Conservation (phyloP, 202 grass and related monocot genomes). For the Eragrostis tef region DNA sequence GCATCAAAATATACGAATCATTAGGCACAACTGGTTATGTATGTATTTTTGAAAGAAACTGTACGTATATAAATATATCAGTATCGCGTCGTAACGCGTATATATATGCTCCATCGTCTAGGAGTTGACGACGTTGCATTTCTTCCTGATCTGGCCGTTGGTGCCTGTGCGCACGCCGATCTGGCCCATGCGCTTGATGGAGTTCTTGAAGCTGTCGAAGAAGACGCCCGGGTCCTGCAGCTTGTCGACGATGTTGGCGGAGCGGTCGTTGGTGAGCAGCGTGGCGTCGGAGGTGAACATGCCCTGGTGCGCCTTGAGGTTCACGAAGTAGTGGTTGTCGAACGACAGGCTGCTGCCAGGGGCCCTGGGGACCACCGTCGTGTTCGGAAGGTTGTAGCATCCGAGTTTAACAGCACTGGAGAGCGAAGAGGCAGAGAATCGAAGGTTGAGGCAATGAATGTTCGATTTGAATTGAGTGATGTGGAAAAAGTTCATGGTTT, state of each 20-base stretch:
- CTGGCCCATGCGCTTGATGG: slow-evolving; percentile 65
- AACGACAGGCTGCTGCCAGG: slow-evolving; percentile 55
- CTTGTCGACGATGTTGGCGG: slow-evolving; percentile 41
- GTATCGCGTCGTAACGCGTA: too few relatives aligned
- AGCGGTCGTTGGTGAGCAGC: slow-evolving; percentile 48
- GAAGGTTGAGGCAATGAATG: too few relatives aligned
- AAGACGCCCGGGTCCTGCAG: slow-evolving; percentile 44
- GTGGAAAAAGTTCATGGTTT: too few relatives aligned
- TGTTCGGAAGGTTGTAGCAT: too few relatives aligned
- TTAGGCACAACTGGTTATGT: not conserved
- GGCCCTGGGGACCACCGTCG: slow-evolving; percentile 60
- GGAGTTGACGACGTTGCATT: slow-evolving; percentile 59
- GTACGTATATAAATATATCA: too few relatives aligned
- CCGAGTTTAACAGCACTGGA: too few relatives aligned
- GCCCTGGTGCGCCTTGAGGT: slow-evolving; percentile 49
- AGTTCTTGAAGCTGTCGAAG: slow-evolving; percentile 50
- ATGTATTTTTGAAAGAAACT: too few relatives aligned
- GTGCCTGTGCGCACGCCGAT: slow-evolving; percentile 59
- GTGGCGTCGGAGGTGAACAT: slow-evolving; percentile 65
- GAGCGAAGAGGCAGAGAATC: too few relatives aligned
- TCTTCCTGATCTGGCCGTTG: slow-evolving; percentile 51
- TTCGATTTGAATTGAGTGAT: too few relatives aligned
- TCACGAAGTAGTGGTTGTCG: slow-evolving; percentile 55
- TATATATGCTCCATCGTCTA: too few relatives aligned
- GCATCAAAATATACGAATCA: not conserved